Evolutionary conservation across 768 basidiomycete species (phyloP).

Genomic region (Panaeolus papilionaceus): DNA sequence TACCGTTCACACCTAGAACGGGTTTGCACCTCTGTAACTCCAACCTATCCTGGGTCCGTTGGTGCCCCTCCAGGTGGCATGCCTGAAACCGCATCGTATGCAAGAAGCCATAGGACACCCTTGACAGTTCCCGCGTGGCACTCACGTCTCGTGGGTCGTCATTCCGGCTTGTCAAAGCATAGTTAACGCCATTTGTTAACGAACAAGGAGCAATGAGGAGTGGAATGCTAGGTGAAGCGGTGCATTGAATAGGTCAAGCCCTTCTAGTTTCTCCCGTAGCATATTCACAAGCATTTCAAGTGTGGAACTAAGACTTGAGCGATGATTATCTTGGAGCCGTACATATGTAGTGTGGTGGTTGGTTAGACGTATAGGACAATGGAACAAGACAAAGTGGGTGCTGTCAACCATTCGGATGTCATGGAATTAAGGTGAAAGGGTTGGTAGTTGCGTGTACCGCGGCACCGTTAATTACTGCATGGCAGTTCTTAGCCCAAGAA

Average conservation of each 20-base stretch:
- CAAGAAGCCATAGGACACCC: no score
- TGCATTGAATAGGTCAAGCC: neutral
- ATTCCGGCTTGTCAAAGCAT: neutral
- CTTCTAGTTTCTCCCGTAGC: neutral
- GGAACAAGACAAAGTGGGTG: neutral
- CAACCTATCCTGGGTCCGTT: neutral
- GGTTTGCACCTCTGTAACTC: neutral
- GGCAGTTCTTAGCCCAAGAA: no score
- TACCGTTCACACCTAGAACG: neutral
- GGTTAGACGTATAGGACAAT: no score
- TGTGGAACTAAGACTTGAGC: neutral
- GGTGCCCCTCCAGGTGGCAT: neutral
- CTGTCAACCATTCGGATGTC: no score
- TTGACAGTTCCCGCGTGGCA: conserved; percentile 11
- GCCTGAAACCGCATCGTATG: neutral
- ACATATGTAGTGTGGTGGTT: neutral
- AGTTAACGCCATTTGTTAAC: conserved; percentile 8
- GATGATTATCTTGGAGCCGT: conserved; percentile 11
- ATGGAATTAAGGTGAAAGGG: no score
- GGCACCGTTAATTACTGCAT: neutral
- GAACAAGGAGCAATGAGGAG: neutral
- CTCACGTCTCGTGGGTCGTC: neutral
- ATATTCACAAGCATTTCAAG: neutral
- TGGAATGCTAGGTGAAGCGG: neutral
- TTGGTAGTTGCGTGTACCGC: neutral